Conservation (phyloP, 2,329 filamentous ascomycete species). For the Cytospora leucostoma region DNA sequence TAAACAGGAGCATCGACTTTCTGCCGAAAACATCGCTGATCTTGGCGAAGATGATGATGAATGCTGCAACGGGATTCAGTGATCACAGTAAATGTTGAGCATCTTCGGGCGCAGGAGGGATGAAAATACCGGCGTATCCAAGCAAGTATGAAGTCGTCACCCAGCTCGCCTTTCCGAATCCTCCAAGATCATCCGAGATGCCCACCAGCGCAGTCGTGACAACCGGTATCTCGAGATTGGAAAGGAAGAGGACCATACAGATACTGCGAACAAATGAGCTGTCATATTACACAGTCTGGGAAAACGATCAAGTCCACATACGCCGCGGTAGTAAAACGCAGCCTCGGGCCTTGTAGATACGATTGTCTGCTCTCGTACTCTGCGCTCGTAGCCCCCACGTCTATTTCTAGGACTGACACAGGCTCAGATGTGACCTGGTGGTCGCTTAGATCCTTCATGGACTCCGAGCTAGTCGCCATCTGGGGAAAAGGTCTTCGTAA, state of each 20-base stretch:
- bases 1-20: background rate
- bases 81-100: background rate
- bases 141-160: background rate
- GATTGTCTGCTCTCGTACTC: background rate
- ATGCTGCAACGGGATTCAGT: background rate
- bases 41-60: slow-evolving; percentile 10
- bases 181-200: background rate
- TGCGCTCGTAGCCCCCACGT: background rate
- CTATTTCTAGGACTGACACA: background rate
- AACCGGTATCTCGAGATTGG: background rate
- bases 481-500: background rate
- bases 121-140: too few species aligned
- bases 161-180: background rate
- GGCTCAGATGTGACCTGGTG: background rate
- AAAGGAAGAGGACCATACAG: background rate
- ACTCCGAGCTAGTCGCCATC: background rate
- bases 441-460: background rate
- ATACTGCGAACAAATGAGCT: background rate
- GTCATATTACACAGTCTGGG: background rate
- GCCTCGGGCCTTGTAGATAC: background rate
- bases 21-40: slow-evolving; percentile 8
- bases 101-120: too few species aligned
- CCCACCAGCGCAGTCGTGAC: background rate
- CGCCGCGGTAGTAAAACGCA: background rate
- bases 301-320: background rate